Evolutionary conservation across 2,329 filamentous ascomycete species (phyloP).

Genomic region (Cephalotrichum gorgonifer): DNA sequence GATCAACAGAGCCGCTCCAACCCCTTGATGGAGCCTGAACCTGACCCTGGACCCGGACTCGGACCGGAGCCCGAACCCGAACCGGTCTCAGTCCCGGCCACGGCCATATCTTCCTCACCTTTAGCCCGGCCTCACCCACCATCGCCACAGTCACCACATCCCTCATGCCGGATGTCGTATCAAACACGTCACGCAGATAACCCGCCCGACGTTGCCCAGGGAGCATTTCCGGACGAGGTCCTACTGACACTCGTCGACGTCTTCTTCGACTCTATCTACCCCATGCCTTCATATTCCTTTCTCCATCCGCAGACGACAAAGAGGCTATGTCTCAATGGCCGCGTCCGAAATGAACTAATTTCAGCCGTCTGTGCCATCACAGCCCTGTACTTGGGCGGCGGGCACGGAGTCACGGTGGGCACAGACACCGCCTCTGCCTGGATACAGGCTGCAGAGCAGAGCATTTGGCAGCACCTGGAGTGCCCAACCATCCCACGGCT

Average conservation of each 20-base stretch:
- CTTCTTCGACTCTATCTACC: constrained; percentile 16
- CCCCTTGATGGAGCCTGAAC: not conserved
- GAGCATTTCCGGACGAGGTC: no score
- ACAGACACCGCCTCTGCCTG: constrained; percentile 23
- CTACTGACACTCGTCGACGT: constrained; percentile 10
- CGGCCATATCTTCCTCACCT: no score
- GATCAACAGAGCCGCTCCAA: no score
- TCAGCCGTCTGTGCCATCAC: constrained; percentile 37
- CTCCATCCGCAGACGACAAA: constrained; percentile 48
- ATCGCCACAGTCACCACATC: no score
- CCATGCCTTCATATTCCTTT: constrained; percentile 23
- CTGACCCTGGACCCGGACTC: not conserved
- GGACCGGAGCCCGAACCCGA: no score
- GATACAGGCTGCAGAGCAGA: constrained; percentile 41
- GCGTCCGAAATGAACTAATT: constrained; percentile 42
- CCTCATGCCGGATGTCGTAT: no score
- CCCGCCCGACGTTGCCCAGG: no score
- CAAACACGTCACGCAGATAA: no score
- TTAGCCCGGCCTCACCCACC: no score
- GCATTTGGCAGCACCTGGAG: constrained; percentile 42
- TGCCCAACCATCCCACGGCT: constrained; percentile 47
- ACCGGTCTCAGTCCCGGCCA: no score
- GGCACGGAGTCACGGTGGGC: no score
- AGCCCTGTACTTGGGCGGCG: constrained; percentile 30
- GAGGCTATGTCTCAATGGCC: constrained; percentile 46